Conservation (phyloP, 306 rosid genomes). For the Oemleria cerasiformis region DNA sequence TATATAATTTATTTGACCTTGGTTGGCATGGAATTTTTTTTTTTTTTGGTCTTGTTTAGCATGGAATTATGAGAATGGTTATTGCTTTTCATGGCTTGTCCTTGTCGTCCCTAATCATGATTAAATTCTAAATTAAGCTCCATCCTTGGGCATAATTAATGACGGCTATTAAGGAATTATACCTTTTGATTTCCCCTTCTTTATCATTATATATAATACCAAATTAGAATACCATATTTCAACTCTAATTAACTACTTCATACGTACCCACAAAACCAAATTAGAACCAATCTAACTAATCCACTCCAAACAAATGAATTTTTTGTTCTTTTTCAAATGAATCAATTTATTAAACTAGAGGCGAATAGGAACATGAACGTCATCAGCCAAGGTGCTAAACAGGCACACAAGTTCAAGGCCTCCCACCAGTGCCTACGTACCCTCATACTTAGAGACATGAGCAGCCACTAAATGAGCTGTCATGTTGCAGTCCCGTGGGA, state of each 20-base stretch:
- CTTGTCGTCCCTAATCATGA: background rate
- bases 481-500: too few relatives aligned
- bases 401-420: too few relatives aligned
- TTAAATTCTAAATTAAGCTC: conserved; percentile 4
- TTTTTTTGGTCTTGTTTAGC: conserved; percentile 15
- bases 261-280: background rate
- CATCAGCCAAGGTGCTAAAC: too few relatives aligned
- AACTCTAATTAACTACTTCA: background rate
- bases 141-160: conserved; percentile 5
- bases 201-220: background rate
- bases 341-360: too few relatives aligned
- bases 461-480: too few relatives aligned
- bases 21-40: background rate
- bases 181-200: background rate
- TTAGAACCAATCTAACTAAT: background rate
- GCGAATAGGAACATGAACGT: too few relatives aligned
- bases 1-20: conserved; percentile 19
- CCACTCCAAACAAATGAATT: background rate
- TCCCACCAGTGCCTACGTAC: too few relatives aligned
- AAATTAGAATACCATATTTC: background rate
- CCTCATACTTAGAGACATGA: too few relatives aligned
- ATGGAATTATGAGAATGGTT: conserved; percentile 5
- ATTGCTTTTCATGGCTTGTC: background rate
- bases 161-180: background rate
- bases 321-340: too few relatives aligned